Conservation (phyloP, 2,329 filamentous ascomycete genomes). For the Cucurbitaria berberidis region DNA sequence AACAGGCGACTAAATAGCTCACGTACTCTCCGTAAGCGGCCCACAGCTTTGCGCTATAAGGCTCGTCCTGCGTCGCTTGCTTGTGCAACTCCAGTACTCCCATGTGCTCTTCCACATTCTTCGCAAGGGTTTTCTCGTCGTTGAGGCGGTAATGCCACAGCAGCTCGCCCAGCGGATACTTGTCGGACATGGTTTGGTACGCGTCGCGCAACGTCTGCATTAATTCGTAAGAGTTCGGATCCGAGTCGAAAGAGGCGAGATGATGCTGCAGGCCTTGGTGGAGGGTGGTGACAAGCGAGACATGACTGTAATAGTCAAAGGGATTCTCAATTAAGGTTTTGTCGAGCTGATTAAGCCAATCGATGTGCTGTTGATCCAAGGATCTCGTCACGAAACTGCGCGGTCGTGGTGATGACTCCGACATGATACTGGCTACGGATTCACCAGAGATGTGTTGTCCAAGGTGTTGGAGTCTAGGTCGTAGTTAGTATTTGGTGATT, state of each 20-base stretch:
- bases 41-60: conserved; percentile 76
- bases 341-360: conserved; percentile 53
- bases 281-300: conserved; percentile 55
- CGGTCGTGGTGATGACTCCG: conserved; percentile 53
- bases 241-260: conserved; percentile 34
- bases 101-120: conserved; percentile 70
- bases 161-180: conserved; percentile 76
- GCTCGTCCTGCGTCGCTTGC: conserved; percentile 72
- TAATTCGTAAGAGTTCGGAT: conserved; percentile 53
- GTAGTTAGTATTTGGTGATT: conserved; percentile 13
- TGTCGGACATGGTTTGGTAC: conserved; percentile 65
- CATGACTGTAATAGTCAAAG: conserved; percentile 57
- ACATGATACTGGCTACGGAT: conserved; percentile 56
- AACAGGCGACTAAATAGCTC: conserved; percentile 71
- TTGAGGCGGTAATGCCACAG: conserved; percentile 79
- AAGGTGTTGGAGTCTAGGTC: conserved; percentile 34
- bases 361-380: conserved; percentile 52
- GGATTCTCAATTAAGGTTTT: conserved; percentile 54
- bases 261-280: conserved; percentile 57
- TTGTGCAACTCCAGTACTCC: conserved; percentile 75
- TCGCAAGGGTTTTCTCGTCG: conserved; percentile 68
- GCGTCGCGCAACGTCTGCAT: conserved; percentile 56
- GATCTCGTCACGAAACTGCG: conserved; percentile 52
- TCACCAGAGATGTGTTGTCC: conserved; percentile 51
- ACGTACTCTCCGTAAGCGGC: conserved; percentile 79